Evolutionary conservation across 495 filamentous ascomycete species (phyloP), one percentile per base, ranked within the genome.

Genomic region (Penicillium silybi): DNA sequence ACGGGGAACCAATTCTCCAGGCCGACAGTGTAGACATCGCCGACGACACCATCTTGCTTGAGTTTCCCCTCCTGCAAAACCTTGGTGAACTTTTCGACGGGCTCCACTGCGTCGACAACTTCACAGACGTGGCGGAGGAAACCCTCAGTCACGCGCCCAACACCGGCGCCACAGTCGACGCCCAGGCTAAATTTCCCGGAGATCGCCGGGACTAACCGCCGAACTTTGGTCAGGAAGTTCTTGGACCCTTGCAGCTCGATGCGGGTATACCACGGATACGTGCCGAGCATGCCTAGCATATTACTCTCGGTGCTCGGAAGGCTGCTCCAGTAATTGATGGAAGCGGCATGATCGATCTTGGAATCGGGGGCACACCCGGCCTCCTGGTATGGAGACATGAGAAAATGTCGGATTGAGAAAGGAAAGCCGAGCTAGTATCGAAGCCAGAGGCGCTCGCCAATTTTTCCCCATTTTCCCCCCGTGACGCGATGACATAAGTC

Each of bases 201-300:
- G 22, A 59, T 38, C 2, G 45, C 22, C 7, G 65, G 66, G 1
- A 66, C 22, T 22, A 70, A 48, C 3, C 78, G 77, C 6, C 86
- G 84, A 1, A 95, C 70, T 59, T 95, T 95, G 23, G 82, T 77
- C 16, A 93, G 72, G 67, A 96, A 93, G 62, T 77, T 84, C 55
- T 79, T 76, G 10, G 87, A 92, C 17, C 85, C 85, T 59, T 86
- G 81, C 0, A 96, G 77, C 63, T 96, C 92, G 58, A 88, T 78
- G 48, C 81, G 79, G 25, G 82, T 85, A 64, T 92, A 80, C 62
- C 83, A 76, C 0, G 86, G 87, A 57, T 80, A 92, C 38, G 88
- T 87, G 58, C 91, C 69, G 0, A 97, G 85, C 87, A 96, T 92
- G 61, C 89, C 69, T 0, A 97, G 85, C 87, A 96, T 93, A 56